phyloP scores from a whole-genome alignment of 176 grass and related monocot genomes.

The Avena sativa region DNA sequence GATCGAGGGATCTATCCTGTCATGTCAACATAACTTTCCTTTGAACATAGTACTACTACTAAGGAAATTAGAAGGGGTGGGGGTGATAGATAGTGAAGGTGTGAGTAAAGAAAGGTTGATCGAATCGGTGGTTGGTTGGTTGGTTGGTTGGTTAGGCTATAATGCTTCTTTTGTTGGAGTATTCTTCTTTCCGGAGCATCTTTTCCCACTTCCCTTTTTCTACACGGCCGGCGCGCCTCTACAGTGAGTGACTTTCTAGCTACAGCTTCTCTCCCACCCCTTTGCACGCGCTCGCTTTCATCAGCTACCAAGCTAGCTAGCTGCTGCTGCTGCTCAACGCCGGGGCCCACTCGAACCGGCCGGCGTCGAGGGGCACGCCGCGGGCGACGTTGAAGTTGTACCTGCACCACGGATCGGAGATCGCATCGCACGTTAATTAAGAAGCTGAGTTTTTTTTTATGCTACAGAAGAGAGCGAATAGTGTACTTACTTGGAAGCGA shows the following conservation, averaged over 20 bases:
- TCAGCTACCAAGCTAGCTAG: slow-evolving; percentile 12
- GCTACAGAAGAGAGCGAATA: background rate
- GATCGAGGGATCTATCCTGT: slow-evolving; percentile 14
- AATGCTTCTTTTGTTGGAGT: slow-evolving; percentile 50
- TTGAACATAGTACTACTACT: background rate
- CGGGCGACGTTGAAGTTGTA: slow-evolving; percentile 84
- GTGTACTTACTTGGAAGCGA: slow-evolving; percentile 75
- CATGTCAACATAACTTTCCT: background rate
- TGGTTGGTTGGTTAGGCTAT: slow-evolving; percentile 54
- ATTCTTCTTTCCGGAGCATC: slow-evolving; percentile 47
- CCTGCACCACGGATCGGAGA: slow-evolving; percentile 37
- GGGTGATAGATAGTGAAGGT: background rate
- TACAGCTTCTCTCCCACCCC: slow-evolving; percentile 31
- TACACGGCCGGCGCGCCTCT: slow-evolving; percentile 24
- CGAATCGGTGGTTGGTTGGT: slow-evolving; percentile 54
- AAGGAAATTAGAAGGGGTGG: background rate
- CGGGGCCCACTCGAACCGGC: slow-evolving; percentile 75
- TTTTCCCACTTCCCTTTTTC: slow-evolving; percentile 39
- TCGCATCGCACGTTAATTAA: slow-evolving; percentile 19
- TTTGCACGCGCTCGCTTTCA: slow-evolving; percentile 41
- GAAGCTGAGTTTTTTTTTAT: background rate
- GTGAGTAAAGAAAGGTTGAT: slow-evolving; percentile 44
- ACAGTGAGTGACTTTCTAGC: slow-evolving; percentile 19
- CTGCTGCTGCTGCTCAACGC: slow-evolving; percentile 41
- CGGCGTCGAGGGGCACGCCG: slow-evolving; percentile 66